phyloP scores from a whole-genome alignment of 805 yeast genomes.

The Torulaspora franciscae region DNA sequence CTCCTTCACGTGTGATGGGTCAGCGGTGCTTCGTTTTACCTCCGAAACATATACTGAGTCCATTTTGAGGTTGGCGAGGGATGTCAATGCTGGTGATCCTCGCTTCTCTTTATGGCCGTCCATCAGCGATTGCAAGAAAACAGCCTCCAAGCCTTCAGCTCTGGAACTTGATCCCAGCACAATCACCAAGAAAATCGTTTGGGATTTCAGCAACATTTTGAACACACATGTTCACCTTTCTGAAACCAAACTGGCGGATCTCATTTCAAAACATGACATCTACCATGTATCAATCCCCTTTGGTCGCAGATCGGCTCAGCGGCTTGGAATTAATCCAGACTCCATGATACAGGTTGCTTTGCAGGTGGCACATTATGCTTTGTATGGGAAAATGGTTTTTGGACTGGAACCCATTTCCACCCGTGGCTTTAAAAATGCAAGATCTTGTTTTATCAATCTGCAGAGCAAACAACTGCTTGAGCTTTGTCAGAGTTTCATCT shows the following conservation, averaged over 20 bases:
- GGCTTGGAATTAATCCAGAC: constrained; percentile 80
- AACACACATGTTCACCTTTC: constrained; percentile 62
- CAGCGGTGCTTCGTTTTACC: constrained; percentile 80
- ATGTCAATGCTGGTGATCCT: constrained; percentile 57
- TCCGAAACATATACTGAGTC: constrained; percentile 89
- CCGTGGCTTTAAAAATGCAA: constrained; percentile 58
- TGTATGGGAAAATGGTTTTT: constrained; percentile 84
- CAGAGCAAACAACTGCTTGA: constrained; percentile 51
- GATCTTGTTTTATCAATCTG: constrained; percentile 65
- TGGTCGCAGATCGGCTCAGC: constrained; percentile 72
- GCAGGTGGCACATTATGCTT: constrained; percentile 85
- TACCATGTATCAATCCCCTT: constrained; percentile 70
- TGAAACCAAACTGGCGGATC: constrained; percentile 81
- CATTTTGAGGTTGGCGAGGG: constrained; percentile 72
- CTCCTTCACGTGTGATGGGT: constrained; percentile 89
- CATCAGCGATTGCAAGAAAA: constrained; percentile 9
- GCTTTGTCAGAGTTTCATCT: constrained; percentile 59
- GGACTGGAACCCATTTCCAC: constrained; percentile 88
- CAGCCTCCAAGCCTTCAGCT: constrained; percentile 13
- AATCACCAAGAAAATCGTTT: constrained; percentile 31
- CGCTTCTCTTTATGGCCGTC: constrained; percentile 38
- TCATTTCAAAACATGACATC: constrained; percentile 73
- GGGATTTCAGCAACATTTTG: constrained; percentile 38
- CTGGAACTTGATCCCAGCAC: constrained; percentile 12
- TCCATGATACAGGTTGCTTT: constrained; percentile 86